Base-by-base conservation (phyloP, 1,284 basidiomycete species). In the Pascua guehoae region DNA sequence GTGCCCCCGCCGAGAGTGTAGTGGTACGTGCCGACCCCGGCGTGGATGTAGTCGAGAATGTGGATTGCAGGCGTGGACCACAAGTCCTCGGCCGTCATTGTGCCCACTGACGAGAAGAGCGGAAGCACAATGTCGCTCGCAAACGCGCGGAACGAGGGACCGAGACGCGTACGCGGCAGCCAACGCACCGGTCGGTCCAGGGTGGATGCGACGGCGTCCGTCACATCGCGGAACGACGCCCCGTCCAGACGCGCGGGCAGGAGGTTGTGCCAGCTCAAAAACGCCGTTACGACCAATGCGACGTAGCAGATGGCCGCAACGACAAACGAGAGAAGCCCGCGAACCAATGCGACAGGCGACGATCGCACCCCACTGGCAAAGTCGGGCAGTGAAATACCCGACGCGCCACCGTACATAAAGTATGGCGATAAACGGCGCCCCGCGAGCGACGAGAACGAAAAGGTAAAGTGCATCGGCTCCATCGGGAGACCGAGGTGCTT, bases 21-120 rank as follows among this genome's bases (percentile, higher is more conserved):
- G 59, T 76, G 74, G 11, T 56, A 45, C 11, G 74, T 74, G 4
- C 72, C 72, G 14, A 73, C 15, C 0, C 69, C 71, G 2, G 60
- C 52, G 51, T 76, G 68, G n/a, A 74, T 63, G 57, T 76, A 76
- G 41, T 71, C 71, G 12, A 74, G 60, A 24, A 76, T 39, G 4
- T 54, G 43, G 16, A 54, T 46, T 5, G 68, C 60, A 2, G 69
- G 71, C 1, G 70, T 65, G 1, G 50, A 16, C 54, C 59, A 63
- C 39, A 74, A 67, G 50, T 74, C 74, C 8, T 52, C 15, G 2
- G 57, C 53, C 0, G 74, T 71, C 74, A 76, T 76, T 0, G 87
- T 88, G 53, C 85, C 86, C 1, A 89, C 84, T 0, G 85, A 85
- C n/a, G 85, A 86, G 67, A 88, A 87, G 45, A 88, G 71, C 0